Evolutionary conservation across 352 stramenopile genomes (phyloP), one percentile per base, ranked within the genome.

Genomic region (Globisporangium takayamanum): DNA sequence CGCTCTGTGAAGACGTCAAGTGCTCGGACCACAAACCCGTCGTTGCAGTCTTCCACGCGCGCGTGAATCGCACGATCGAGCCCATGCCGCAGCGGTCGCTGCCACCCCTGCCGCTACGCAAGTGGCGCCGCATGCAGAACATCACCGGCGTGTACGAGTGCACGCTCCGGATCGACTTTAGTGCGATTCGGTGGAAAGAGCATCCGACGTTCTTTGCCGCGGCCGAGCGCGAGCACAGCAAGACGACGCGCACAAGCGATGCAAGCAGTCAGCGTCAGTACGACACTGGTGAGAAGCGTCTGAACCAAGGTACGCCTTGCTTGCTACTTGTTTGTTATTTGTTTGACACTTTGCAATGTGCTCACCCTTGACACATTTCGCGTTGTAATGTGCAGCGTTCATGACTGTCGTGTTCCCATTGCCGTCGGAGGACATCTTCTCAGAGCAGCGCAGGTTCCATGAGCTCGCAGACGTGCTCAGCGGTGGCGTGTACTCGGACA

Each of bases 1-100:
- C 69, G 5, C 89, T 81, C 18, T 87, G 74, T 50, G 87, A 96
- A 50, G 67, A 76, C 39, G 73, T 94, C 1, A 78, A 57, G 37
- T 84, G 70, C 57, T 94, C 83, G 18, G 88, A 96, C 69, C 88
- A 96, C 60, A 92, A 92, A 51, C 83, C 88, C 0, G 88, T 96
- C 18, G 58, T 81, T 8, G 82, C 74, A 36, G 63, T 90, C 11
- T 94, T 92, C 57, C 72, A 90, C 55, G 74, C 73, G 47, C 73
- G 78, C 28, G 77, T 89, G 36, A 76, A 92, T 56, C 78, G 78
- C 26, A 64, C 80, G 25, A 64, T 76, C 28, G 50, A 80, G 20
- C 77, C 79, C 1, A 73, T 88, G 62, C 81, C 69, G 66, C 69
- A 53, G 59, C 78, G 48, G n/a, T 73, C 18, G 52, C 71, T 54